Evolutionary conservation across 2,329 filamentous ascomycete genomes (phyloP), one percentile per base, ranked within the genome.

Genomic region (Cladophialophora bantiana): DNA sequence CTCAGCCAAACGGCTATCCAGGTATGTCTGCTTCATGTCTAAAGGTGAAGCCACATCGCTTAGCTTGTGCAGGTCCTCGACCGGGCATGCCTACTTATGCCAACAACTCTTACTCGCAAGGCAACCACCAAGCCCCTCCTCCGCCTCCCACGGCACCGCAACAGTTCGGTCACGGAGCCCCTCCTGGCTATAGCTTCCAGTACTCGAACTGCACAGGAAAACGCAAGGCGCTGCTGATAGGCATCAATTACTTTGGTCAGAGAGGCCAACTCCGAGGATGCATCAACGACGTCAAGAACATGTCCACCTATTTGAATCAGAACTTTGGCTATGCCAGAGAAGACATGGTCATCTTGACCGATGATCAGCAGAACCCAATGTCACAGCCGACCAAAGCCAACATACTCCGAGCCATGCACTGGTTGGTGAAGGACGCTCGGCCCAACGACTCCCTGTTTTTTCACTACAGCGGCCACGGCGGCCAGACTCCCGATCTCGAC

Each of bases 241-340:
- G 94, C 63, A 97, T 97, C 83, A 97, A 97, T 81, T 97, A 98
- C 81, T 97, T 97, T 77, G 89, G 91, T 59, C 94, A 97, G 80
- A 88, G 92, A 65, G 94, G 94, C 34, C 92, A 97, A 83, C 84
- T 97, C 56, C 86, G 93, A 65, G 94, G 94, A 54, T 98, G 94
- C 76, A 97, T 97, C 83, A 97, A 98, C 77, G 94, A 98, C 77
- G 94, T 97, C 52, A 92, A 94, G 80, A 97, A 97, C 82, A 96
- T 98, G 93, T 96, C 93, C 26, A 86, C 86, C 58, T 98, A 97
- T 77, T 83, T 98, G 66, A 92, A 92, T 70, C 88, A 94, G 78
- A 89, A 93, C 75, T 97, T 96, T 78, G 91, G 91, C 35, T 98
- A 98, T 79, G 93, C 93, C 80, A 85, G 93, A 66, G 94, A 97